Evolutionary conservation across 2,329 filamentous ascomycete genomes (phyloP).

Genomic region (Sporothrix variecibatus): DNA sequence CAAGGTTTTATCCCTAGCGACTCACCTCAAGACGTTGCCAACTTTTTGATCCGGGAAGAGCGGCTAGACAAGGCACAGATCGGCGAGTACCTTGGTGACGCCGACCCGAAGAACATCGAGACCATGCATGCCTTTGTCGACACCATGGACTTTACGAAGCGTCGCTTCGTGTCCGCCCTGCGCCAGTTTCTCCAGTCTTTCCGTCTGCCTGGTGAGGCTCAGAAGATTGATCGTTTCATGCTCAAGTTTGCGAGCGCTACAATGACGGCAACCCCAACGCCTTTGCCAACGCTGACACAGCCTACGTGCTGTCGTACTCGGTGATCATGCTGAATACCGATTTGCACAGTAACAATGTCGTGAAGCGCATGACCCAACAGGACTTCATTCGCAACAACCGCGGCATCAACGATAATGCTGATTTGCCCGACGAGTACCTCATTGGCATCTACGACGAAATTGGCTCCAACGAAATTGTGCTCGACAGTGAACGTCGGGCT

Average conservation of each 20-base stretch:
- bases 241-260: conserved; percentile 98
- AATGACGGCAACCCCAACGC: conserved; percentile 93
- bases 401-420: conserved; percentile 94
- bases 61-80: conserved; percentile 87
- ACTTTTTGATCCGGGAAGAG: conserved; percentile 79
- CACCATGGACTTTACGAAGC: conserved; percentile 87
- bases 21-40: conserved; percentile 77
- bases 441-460: conserved; percentile 91
- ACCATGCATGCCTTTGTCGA: conserved; percentile 99
- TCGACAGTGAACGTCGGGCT: conserved; percentile 87
- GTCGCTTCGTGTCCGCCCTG: conserved; percentile 88
- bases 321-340: conserved; percentile 97
- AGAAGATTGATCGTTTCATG: conserved; percentile 99
- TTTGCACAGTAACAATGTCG: conserved; percentile 85
- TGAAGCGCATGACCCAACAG: conserved; percentile 85
- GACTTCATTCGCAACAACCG: conserved; percentile 99
- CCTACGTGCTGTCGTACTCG: conserved; percentile 93
- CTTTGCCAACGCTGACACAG: conserved; percentile 96
- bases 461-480: conserved; percentile 83
- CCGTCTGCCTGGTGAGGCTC: conserved; percentile 89
- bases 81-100: conserved; percentile 92
- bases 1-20: conserved; percentile 86
- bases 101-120: conserved; percentile 87
- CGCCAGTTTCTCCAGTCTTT: conserved; percentile 93
- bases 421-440: conserved; percentile 91